Conservation (phyloP, 1,284 basidiomycete species). For the Mycena sp. region DNA sequence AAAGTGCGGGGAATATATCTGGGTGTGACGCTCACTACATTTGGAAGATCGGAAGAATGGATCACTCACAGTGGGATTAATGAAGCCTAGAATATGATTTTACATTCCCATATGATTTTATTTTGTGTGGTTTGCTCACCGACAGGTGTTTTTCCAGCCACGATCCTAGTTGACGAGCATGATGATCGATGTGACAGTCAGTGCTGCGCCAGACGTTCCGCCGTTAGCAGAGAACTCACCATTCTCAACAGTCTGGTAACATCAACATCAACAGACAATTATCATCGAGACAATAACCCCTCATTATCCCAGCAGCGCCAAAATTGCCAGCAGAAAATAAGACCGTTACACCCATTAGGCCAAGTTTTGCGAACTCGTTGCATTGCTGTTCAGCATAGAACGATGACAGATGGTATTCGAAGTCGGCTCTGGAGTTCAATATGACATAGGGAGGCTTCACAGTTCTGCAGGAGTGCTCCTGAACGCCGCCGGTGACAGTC, state of each 20-base stretch:
- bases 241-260: constrained; percentile 28
- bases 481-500: constrained; percentile 49
- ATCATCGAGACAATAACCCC: constrained; percentile 48
- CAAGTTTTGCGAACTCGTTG: constrained; percentile 61
- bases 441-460: constrained; percentile 45
- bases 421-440: constrained; percentile 61
- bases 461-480: constrained; percentile 24
- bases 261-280: constrained; percentile 42
- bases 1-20: constrained; percentile 45
- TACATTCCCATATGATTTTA: background rate
- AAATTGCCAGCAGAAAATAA: constrained; percentile 48
- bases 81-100: constrained; percentile 26
- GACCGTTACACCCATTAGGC: constrained; percentile 58
- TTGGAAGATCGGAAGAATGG: constrained; percentile 27
- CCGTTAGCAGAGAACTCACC: constrained; percentile 42
- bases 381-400: constrained; percentile 37
- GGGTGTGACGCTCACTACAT: background rate
- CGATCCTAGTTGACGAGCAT: constrained; percentile 16
- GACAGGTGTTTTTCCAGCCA: constrained; percentile 15
- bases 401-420: constrained; percentile 44
- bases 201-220: constrained; percentile 41
- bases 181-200: constrained; percentile 21
- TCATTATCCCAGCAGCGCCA: constrained; percentile 48
- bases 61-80: constrained; percentile 21
- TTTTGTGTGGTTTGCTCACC: constrained; percentile 1